Conservation (phyloP, 2,329 filamentous ascomycete genomes). For the Cytospora piceae region DNA sequence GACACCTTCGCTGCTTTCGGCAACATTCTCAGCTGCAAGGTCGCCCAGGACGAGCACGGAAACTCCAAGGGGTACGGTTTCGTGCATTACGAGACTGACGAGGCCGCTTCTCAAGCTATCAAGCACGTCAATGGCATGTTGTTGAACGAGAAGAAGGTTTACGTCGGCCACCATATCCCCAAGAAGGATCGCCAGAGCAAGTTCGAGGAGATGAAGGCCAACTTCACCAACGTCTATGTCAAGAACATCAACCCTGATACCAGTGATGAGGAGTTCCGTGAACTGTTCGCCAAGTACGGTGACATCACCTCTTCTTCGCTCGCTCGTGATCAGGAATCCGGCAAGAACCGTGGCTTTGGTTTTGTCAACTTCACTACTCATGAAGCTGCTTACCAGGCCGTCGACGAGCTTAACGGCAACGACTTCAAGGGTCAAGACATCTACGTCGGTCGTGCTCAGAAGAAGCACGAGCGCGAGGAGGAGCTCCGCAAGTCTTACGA, state of each 20-base stretch:
- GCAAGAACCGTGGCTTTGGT: conserved; percentile 93
- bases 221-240: conserved; percentile 99
- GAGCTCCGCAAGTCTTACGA: conserved; percentile 99
- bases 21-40: conserved; percentile 99
- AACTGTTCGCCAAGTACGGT: conserved; percentile 88
- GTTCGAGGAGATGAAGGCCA: conserved; percentile 99
- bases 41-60: conserved; percentile 94
- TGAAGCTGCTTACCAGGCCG: conserved; percentile 81
- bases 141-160: conserved; percentile 99
- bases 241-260: conserved; percentile 92
- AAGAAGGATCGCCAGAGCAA: conserved; percentile 99
- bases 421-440: conserved; percentile 94
- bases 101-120: conserved; percentile 95
- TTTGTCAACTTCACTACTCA: conserved; percentile 97
- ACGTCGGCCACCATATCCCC: conserved; percentile 97
- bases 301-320: conserved; percentile 95
- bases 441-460: conserved; percentile 97
- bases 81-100: conserved; percentile 99
- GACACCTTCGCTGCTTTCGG: conserved; percentile 99
- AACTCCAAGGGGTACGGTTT: conserved; percentile 99
- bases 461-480: conserved; percentile 99
- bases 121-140: conserved; percentile 99
- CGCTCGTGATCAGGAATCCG: conserved; percentile 78
- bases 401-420: conserved; percentile 88
- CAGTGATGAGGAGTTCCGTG: conserved; percentile 91